These are phyloP conservation scores for Boletus sp. DNA, from an alignment of 768 basidiomycete genomes.

Conservation along the genomic window DNA sequence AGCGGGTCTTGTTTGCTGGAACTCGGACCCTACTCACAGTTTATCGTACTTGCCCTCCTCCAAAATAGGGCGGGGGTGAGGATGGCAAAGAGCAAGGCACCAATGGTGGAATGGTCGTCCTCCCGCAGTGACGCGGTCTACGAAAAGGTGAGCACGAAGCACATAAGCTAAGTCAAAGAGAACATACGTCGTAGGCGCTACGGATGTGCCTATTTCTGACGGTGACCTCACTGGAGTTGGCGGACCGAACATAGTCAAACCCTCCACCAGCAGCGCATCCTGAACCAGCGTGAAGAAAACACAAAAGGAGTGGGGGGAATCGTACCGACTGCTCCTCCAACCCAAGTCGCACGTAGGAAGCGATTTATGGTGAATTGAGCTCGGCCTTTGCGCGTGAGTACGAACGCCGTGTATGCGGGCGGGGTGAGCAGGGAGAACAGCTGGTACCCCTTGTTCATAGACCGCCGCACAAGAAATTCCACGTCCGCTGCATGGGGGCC, in stretches of 20 bases:
- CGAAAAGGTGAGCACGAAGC: constrained; percentile 1
- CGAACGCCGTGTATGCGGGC: constrained; percentile 53
- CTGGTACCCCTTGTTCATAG: constrained; percentile 68
- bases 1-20: not conserved
- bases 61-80: constrained; percentile 69
- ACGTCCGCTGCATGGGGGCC: constrained; percentile 48
- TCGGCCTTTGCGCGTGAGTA: constrained; percentile 53
- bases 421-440: constrained; percentile 60
- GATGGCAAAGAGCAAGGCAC: constrained; percentile 58
- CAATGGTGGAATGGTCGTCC: constrained; percentile 76
- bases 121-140: constrained; percentile 58
- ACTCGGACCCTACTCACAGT: constrained; percentile 43
- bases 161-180: not conserved
- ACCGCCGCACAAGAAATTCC: constrained; percentile 63
- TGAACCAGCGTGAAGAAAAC: constrained; percentile 4
- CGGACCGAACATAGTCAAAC: constrained; percentile 59
- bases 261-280: constrained; percentile 48
- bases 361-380: constrained; percentile 56
- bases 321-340: constrained; percentile 56
- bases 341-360: constrained; percentile 69
- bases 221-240: constrained; percentile 47
- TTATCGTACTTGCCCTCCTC: constrained; percentile 60
- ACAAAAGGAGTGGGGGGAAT: not conserved
- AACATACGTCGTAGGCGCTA: constrained; percentile 55
- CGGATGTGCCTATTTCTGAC: constrained; percentile 49